A percentile compares a stretch with the other conserved stretches of the same genome.
Evolutionary conservation across 2,329 filamentous ascomycete genomes (phyloP).

Genomic region (Fusarium foetens): DNA sequence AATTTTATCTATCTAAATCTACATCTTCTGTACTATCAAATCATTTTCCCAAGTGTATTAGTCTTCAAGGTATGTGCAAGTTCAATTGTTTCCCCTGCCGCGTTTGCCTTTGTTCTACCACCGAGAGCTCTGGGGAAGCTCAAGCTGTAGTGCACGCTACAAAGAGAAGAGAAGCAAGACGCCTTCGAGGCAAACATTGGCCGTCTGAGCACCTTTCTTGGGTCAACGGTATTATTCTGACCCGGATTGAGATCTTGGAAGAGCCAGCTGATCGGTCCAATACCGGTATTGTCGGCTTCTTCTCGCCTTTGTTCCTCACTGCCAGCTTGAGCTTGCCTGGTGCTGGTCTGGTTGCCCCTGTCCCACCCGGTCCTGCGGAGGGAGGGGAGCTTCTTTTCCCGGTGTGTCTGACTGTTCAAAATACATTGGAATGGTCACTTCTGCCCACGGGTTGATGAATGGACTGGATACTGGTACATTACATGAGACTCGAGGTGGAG

Average conservation of each 20-base stretch:
- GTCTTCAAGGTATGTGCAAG: constrained; percentile 40
- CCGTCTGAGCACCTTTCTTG: constrained; percentile 6
- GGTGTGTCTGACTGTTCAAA: constrained; percentile 8
- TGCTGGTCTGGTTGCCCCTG: constrained; percentile 16
- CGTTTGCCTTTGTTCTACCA: constrained; percentile 28
- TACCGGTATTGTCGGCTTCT: constrained; percentile 22
- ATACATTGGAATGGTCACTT: constrained; percentile 18
- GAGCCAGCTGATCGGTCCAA: constrained; percentile 28
- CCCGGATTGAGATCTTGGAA: constrained; percentile 35
- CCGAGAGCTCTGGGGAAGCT: constrained; percentile 17
- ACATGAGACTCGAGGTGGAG: constrained; percentile 40
- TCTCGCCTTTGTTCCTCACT: constrained; percentile 13
- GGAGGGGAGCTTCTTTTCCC: constrained; percentile 26
- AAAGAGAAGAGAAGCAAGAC: constrained; percentile 9
- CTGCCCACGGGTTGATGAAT: constrained; percentile 34
- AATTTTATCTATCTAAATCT: constrained; percentile 27
- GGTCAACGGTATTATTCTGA: constrained; percentile 17
- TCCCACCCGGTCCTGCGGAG: constrained; percentile 33
- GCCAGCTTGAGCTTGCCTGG: background rate
- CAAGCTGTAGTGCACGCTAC: constrained; percentile 3
- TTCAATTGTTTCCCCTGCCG: constrained; percentile 21
- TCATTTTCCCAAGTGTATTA: constrained; percentile 34
- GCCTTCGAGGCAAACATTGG: constrained; percentile 26
- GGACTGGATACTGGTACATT: constrained; percentile 32
- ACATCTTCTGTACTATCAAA: constrained; percentile 27